Percentiles rank a stretch among this genome's conserved stretches.
These are phyloP conservation scores for Thymus quinquecostatus DNA, from an alignment of 257 asterid genomes.

Conservation along the genomic window DNA sequence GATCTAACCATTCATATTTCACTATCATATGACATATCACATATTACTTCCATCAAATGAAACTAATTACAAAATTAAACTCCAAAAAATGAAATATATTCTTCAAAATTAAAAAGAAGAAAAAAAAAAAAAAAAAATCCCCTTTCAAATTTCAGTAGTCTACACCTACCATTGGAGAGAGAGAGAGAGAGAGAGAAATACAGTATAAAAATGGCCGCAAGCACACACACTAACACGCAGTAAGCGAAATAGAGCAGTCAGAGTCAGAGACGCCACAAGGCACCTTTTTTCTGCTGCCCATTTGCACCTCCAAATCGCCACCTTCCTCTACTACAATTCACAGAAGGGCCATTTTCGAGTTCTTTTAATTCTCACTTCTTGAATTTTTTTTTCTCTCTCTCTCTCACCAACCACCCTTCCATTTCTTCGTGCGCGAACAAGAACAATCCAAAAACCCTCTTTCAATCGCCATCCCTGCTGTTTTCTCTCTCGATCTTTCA, in stretches of 20 bases:
- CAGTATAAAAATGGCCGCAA: background rate
- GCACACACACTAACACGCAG: constrained; percentile 11
- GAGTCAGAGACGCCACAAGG: constrained; percentile 11
- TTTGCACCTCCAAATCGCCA: constrained; percentile 43
- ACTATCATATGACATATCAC: no score
- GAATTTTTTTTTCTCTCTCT: constrained; percentile 10
- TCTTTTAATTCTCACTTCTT: background rate
- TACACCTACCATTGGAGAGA: background rate
- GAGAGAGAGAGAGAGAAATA: no score
- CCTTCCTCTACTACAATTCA: background rate
- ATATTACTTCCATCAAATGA: no score
- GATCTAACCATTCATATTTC: no score
- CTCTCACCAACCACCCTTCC: constrained; percentile 38
- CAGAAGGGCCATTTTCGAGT: constrained; percentile 5
- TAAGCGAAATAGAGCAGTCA: constrained; percentile 7
- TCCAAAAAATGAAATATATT: no score
- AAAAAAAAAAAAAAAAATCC: no score
- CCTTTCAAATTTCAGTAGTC: background rate
- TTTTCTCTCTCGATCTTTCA: constrained; percentile 39
- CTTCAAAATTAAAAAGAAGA: no score
- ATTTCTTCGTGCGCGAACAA: constrained; percentile 19
- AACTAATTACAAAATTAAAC: no score
- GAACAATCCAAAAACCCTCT: constrained; percentile 11
- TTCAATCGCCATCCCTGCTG: constrained; percentile 1
- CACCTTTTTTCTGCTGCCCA: constrained; percentile 24